Base-by-base conservation (phyloP, 1,139 yeast species). In the Pichia sp. region DNA sequence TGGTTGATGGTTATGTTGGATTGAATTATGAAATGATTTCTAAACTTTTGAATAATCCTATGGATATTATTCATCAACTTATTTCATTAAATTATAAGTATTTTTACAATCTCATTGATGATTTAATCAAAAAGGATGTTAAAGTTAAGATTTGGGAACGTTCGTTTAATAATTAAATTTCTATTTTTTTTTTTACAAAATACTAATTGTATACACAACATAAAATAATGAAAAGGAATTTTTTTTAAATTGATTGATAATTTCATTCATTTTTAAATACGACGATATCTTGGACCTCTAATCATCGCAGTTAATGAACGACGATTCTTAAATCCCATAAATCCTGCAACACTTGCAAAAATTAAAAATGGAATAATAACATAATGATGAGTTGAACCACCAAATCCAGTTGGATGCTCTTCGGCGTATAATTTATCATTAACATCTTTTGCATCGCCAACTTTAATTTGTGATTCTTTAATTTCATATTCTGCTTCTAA, bases 251-350 rank as follows among this genome's bases (percentile, higher is more conserved):
- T 14, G 16, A 22, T 16, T 42, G 33, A 18, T n/a, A 42, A 18
- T n/a, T 19, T 10, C 34, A 43, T 27, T 33, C 33, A 22, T 33
- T 42, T 38, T 36, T 43, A 30, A 18, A 62, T 49, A 48, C 67
- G 57, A 53, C 67, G 59, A 51, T 65, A 64, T 56, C 67, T 58
- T 47, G 67, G 66, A 19, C 67, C 67, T 31, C 58, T 54, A 18
- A 64, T 45, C 11, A 60, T 50, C 33, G 53, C 50, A 34, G 56
- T 38, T 22, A 65, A 47, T 28, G 55, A 58, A 16, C 56, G 54
- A 38, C 56, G 60, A 39, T 57, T 58, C 44, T 57, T 64, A 33
- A 57, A 39, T 5, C 53, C 52, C 46, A 60, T 44, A 42, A 54
- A 48, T 8, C 52, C 49, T 2, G 55, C 50, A 16, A 59, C 41